Conservation (phyloP, 2,329 filamentous ascomycete genomes). For the Cercospora janseana region DNA sequence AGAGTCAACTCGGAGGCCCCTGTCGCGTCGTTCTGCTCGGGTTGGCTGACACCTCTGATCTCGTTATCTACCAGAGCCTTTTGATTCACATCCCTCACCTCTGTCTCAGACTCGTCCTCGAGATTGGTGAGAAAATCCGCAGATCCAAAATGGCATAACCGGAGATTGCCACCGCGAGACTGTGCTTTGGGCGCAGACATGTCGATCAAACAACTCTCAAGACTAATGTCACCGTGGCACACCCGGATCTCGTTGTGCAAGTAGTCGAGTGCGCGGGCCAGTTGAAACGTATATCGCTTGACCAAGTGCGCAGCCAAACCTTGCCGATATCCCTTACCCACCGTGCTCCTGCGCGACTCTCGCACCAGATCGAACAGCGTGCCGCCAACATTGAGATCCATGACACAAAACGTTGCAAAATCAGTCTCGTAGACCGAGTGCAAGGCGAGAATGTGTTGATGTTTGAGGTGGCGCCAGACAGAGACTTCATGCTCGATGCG, state of each 20-base stretch:
- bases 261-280: slow-evolving; percentile 64
- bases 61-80: no score
- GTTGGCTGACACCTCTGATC: slow-evolving; percentile 8
- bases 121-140: slow-evolving; percentile 64
- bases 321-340: slow-evolving; percentile 31
- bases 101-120: no score
- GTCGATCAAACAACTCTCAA: slow-evolving; percentile 66
- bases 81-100: no score
- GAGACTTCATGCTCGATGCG: slow-evolving; percentile 68
- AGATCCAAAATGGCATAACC: slow-evolving; percentile 68
- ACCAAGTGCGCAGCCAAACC: slow-evolving; percentile 53
- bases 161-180: slow-evolving; percentile 54
- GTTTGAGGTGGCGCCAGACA: slow-evolving; percentile 64
- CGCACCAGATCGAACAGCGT: slow-evolving; percentile 64
- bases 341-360: slow-evolving; percentile 46
- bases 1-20: slow-evolving; percentile 43
- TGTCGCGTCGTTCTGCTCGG: slow-evolving; percentile 16
- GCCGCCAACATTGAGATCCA: slow-evolving; percentile 61
- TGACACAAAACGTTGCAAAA: slow-evolving; percentile 68
- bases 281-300: slow-evolving; percentile 61
- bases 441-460: slow-evolving; percentile 61
- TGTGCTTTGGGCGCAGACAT: slow-evolving; percentile 50
- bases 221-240: slow-evolving; percentile 66
- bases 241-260: slow-evolving; percentile 66
- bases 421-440: slow-evolving; percentile 65